Conservation (phyloP, 2,329 filamentous ascomycete species). For the Epichloe gansuensis region DNA sequence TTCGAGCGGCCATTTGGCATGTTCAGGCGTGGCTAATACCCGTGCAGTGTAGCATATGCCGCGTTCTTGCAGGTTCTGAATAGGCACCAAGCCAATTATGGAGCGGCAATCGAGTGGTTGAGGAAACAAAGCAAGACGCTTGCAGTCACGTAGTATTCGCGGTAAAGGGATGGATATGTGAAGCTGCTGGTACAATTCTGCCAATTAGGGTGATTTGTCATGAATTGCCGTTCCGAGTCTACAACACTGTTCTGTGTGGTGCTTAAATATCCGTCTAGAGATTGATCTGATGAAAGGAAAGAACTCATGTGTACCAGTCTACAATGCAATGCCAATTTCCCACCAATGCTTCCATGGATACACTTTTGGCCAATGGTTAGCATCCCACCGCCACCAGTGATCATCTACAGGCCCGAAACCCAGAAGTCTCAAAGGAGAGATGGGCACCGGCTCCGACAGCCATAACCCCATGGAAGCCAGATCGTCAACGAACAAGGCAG, state of each 20-base stretch:
- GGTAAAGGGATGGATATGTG: neutral
- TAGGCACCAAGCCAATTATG: constrained; percentile 60
- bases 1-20: neutral
- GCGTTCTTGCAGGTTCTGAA: constrained; percentile 59
- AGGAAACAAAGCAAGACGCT: constrained; percentile 27
- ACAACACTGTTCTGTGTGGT: neutral
- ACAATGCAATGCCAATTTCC: constrained; percentile 28
- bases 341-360: constrained; percentile 52
- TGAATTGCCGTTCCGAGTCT: neutral
- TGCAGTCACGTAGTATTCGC: neutral
- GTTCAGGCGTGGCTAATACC: neutral
- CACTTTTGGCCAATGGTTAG: constrained; percentile 39
- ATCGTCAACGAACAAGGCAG: constrained; percentile 59
- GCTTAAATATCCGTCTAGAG: neutral
- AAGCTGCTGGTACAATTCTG: neutral
- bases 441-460: constrained; percentile 70
- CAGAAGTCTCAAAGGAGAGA: constrained; percentile 56
- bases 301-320: constrained; percentile 1
- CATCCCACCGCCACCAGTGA: constrained; percentile 55
- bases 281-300: neutral
- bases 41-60: constrained; percentile 48
- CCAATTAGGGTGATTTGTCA: neutral
- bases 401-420: constrained; percentile 51
- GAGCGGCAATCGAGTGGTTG: constrained; percentile 56
- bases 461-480: constrained; percentile 63